Evolutionary conservation across 768 basidiomycete genomes (phyloP), one percentile per base, ranked within the genome.

Genomic region (Tylopilus felleus): DNA sequence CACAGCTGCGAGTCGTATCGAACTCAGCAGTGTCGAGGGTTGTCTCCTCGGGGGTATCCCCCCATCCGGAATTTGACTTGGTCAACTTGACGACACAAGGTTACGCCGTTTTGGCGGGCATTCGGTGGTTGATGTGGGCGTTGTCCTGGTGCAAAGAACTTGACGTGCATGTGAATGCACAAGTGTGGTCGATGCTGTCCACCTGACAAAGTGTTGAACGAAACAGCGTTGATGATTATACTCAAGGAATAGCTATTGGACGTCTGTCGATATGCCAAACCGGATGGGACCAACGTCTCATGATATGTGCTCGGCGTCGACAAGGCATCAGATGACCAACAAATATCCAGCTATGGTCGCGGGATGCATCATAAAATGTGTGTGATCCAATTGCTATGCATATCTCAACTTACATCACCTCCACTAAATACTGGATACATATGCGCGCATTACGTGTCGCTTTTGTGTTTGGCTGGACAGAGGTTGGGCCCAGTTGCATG

Each of bases 401-500:
- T 27, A 49, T 56, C 33, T 8, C 13, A 51, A 21, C 35, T 39
- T 55, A 59, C 49, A 62, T 48, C 40, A 8, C 45, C 49, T 12
- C 38, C 13, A 43, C 45, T 36, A 52, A 41, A 55, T 65, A 45
- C 23, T 41, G 27, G 19, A 57, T 66, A 64, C 51, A 49, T 36
- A 51, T 56, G 49, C 22, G 56, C 53, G n/a, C 55, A 58, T 46
- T 40, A 35, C 4, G 47, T 40, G 57, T 51, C 62, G 62, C 65
- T 65, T 65, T 65, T 64, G 53, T 38, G 52, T 7, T 43, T 40
- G 40, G 21, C 42, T 27, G 28, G 35, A 50, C 13, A 8, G 38
- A 19, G 38, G n/a, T 19, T 9, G n/a, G 16, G 35, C 16, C 35
- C 5, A 36, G 17, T 17, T 36, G 25, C 19, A 33, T 29, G 8